These are phyloP conservation scores for Dovyalis caffra DNA, from an alignment of 345 rosid genomes.

Conservation along the genomic window DNA sequence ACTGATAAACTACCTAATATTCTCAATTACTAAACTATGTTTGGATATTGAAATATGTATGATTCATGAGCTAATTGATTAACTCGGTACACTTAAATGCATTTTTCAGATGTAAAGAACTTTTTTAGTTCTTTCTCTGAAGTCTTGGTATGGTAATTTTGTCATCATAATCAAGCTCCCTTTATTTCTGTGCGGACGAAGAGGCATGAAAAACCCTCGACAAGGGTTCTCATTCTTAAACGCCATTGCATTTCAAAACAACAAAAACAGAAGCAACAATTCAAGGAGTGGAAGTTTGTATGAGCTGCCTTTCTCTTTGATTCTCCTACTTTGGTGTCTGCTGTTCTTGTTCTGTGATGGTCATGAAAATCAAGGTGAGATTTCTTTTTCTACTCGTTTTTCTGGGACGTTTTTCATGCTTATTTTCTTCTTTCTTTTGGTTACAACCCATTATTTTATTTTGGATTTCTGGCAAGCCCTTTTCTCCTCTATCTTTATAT, in stretches of 20 bases:
- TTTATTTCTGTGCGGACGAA: slow-evolving; percentile 6
- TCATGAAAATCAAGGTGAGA: slow-evolving; percentile 59
- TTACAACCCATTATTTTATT: slow-evolving; percentile 5
- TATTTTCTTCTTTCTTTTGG: not conserved
- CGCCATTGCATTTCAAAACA: too few relatives aligned
- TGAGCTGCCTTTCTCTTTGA: slow-evolving; percentile 55
- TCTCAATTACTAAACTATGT: too few relatives aligned
- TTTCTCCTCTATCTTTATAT: not conserved
- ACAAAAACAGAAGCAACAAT: slow-evolving; percentile 5
- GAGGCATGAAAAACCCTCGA: slow-evolving; percentile 44
- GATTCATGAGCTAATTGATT: too few relatives aligned
- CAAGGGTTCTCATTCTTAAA: slow-evolving; percentile 16
- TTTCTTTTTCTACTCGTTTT: not conserved
- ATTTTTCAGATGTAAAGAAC: too few relatives aligned
- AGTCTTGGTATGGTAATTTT: too few relatives aligned
- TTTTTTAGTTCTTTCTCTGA: too few relatives aligned
- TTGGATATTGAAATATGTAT: too few relatives aligned
- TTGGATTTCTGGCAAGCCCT: slow-evolving; percentile 4
- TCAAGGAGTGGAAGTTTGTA: slow-evolving; percentile 22
- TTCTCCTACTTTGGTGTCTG: slow-evolving; percentile 62
- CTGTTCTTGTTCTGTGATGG: slow-evolving; percentile 58
- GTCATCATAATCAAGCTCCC: too few relatives aligned
- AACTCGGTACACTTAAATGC: too few relatives aligned
- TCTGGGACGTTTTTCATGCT: not conserved
- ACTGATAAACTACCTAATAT: too few relatives aligned